Evolutionary conservation across 371 early-diverging fungal genomes (phyloP).

Genomic region (Apophysomyces variabilis): DNA sequence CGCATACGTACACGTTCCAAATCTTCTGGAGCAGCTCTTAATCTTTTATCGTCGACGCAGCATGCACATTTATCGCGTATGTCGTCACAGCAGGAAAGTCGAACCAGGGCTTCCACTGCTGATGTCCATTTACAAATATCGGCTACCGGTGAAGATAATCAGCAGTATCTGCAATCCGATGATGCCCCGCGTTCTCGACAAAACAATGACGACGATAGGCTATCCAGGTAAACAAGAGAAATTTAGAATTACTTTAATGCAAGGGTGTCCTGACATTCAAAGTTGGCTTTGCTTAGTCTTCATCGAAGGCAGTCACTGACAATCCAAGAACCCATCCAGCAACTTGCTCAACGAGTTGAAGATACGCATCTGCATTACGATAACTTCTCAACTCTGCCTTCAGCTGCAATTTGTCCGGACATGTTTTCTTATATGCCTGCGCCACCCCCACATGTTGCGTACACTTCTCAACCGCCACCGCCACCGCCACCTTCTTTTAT

Average conservation of each 20-base stretch:
- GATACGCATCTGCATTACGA: constrained; percentile 30
- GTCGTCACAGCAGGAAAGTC: constrained; percentile 33
- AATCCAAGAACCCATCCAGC: constrained; percentile 31
- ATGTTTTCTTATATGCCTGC: constrained; percentile 2
- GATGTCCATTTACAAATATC: constrained; percentile 29
- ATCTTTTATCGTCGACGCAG: constrained; percentile 42
- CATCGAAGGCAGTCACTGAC: constrained; percentile 33
- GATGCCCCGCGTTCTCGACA: constrained; percentile 16
- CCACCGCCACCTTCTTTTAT: neutral
- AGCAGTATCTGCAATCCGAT: constrained; percentile 28
- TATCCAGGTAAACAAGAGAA: constrained; percentile 11
- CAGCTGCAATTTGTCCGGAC: neutral
- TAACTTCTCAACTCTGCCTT: neutral
- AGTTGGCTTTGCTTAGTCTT: constrained; percentile 3
- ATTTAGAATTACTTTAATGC: too few species aligned
- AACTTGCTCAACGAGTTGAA: constrained; percentile 40
- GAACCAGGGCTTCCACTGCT: constrained; percentile 31
- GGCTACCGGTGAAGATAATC: constrained; percentile 34
- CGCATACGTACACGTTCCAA: constrained; percentile 43
- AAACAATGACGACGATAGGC: constrained; percentile 25
- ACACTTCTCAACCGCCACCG: neutral
- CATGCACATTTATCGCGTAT: constrained; percentile 34
- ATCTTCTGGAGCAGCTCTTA: constrained; percentile 55
- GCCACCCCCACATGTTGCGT: constrained; percentile 1
- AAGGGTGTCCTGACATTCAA: neutral